Percentiles rank a stretch among this genome's conserved stretches.
These are phyloP conservation scores for Ceratobasidium papillatum DNA, from an alignment of 1,284 basidiomycete species.

Conservation along the genomic window DNA sequence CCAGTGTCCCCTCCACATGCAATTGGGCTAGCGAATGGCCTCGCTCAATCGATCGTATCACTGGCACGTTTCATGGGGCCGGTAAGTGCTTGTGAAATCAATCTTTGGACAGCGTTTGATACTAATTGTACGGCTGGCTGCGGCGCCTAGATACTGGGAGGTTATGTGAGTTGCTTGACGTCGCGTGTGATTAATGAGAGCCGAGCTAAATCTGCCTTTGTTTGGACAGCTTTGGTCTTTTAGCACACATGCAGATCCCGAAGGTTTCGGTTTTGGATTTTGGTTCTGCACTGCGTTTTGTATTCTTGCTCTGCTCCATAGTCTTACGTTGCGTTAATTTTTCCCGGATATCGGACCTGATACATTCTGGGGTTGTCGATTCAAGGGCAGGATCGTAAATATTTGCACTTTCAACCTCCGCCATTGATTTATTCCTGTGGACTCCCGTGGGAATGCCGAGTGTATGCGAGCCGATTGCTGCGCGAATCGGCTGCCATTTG, in stretches of 20 bases:
- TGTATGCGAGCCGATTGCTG: not conserved
- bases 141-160: conserved; percentile 42
- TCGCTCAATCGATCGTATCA: conserved; percentile 84
- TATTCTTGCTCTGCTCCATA: conserved; percentile 69
- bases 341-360: not conserved
- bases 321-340: conserved; percentile 72
- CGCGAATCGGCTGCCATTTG: not conserved
- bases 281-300: conserved; percentile 69
- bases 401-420: conserved; percentile 1
- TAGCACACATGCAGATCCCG: conserved; percentile 72
- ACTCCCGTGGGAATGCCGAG: not conserved
- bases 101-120: not conserved
- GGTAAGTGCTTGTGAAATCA: conserved; percentile 32
- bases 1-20: conserved; percentile 81
- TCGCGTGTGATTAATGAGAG: conserved; percentile 5
- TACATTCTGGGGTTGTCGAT: not conserved
- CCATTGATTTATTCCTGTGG: not conserved
- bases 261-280: conserved; percentile 78
- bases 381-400: not conserved
- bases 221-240: conserved; percentile 62
- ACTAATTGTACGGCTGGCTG: not conserved
- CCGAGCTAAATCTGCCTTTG: not conserved
- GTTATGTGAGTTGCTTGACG: conserved; percentile 44
- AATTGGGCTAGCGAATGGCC: conserved; percentile 79
- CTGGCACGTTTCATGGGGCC: conserved; percentile 81